Evolutionary conservation across 805 yeast species (phyloP).

Genomic region (Yarrowia bubula): DNA sequence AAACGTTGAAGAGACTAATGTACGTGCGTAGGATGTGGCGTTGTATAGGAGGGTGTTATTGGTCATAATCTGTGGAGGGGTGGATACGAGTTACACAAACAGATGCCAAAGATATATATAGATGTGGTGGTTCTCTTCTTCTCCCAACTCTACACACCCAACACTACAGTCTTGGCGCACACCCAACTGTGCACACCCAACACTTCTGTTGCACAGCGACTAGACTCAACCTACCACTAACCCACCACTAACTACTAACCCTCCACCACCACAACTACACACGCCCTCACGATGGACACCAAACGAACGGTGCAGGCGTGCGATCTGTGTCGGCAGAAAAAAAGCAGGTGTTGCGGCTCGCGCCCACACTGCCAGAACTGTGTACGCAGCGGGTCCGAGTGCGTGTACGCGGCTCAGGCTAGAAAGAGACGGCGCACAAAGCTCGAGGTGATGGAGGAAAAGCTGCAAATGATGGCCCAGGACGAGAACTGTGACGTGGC

Average conservation of each 20-base stretch:
- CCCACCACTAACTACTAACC: background rate
- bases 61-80: too few species aligned
- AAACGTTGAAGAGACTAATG: too few species aligned
- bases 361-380: constrained; percentile 23
- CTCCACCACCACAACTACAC: background rate
- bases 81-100: too few species aligned
- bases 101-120: too few species aligned
- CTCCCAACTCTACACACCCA: too few species aligned
- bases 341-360: constrained; percentile 26
- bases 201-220: too few species aligned
- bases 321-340: constrained; percentile 9
- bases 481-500: constrained; percentile 14
- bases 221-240: too few species aligned
- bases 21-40: too few species aligned
- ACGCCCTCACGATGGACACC: background rate
- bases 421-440: constrained; percentile 13
- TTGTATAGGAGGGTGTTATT: too few species aligned
- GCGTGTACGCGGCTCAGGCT: constrained; percentile 1
- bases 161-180: too few species aligned
- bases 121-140: too few species aligned
- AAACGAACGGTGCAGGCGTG: constrained; percentile 25
- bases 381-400: background rate
- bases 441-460: constrained; percentile 22
- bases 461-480: constrained; percentile 4
- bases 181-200: too few species aligned